phyloP scores from a whole-genome alignment of 306 rosid species.

The Oxytropis ochrocephala region DNA sequence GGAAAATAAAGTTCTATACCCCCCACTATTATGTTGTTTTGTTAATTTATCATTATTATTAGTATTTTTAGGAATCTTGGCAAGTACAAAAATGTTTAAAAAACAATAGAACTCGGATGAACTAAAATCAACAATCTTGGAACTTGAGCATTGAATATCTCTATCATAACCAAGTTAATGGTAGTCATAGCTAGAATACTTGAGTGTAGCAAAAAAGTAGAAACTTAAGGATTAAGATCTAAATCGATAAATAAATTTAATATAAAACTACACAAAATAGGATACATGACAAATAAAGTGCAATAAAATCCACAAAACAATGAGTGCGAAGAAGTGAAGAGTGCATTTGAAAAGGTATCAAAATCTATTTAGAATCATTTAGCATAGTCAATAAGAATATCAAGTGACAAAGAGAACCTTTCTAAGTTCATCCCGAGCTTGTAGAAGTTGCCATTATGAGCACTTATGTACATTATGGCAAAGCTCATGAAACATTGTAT shows the following conservation, averaged over 20 bases:
- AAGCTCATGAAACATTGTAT: constrained; percentile 97
- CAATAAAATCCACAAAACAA: neutral
- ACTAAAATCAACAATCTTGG: neutral
- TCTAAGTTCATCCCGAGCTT: constrained; percentile 93
- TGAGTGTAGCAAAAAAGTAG: neutral
- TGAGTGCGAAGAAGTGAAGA: neutral
- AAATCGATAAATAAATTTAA: neutral
- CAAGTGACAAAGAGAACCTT: constrained; percentile 41
- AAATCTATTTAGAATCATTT: neutral
- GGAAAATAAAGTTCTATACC: neutral
- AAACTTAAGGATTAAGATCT: constrained; percentile 1
- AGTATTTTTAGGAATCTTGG: neutral
- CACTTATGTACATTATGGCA: constrained; percentile 76
- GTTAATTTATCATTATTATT: neutral
- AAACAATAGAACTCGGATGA: neutral
- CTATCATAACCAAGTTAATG: neutral
- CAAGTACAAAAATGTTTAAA: neutral
- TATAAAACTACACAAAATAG: neutral
- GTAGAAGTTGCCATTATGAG: constrained; percentile 83
- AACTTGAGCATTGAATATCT: neutral
- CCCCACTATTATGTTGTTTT: neutral
- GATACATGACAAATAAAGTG: neutral
- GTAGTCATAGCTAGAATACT: neutral
- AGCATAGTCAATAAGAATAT: neutral
- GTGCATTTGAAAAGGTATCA: neutral